Evolutionary conservation across 108 stramenopile genomes (phyloP).

Genomic region (Epithemia pelagica): DNA sequence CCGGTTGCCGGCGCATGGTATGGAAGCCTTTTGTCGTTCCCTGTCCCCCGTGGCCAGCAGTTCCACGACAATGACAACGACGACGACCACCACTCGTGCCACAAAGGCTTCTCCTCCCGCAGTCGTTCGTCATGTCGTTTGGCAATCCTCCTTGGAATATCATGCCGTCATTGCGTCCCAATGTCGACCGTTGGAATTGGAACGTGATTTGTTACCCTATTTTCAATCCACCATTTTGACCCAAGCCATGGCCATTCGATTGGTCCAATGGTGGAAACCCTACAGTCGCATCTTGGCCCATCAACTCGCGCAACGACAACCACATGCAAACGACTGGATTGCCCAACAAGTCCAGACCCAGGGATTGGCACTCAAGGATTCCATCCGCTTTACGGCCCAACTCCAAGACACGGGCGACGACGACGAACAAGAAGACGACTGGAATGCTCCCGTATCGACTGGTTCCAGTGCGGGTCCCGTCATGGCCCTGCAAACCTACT

Average conservation of each 20-base stretch:
- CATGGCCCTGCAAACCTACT: slow-evolving; percentile 31
- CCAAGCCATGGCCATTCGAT: slow-evolving; percentile 33
- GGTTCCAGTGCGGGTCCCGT: slow-evolving; percentile 16
- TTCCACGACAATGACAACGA: too few relatives aligned
- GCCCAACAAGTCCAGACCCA: too few relatives aligned
- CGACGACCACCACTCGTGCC: too few relatives aligned
- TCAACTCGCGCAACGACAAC: slow-evolving; percentile 12
- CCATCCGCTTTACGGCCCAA: too few relatives aligned
- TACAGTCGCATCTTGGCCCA: slow-evolving; percentile 33
- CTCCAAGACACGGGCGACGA: too few relatives aligned
- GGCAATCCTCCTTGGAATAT: slow-evolving; percentile 65
- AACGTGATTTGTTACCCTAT: slow-evolving; percentile 36
- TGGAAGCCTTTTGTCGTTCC: slow-evolving; percentile 31
- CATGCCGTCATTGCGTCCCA: slow-evolving; percentile 61
- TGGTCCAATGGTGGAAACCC: slow-evolving; percentile 69
- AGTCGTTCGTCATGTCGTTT: slow-evolving; percentile 35
- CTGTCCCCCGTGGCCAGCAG: too few relatives aligned
- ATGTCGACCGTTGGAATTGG: slow-evolving; percentile 34
- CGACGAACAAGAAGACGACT: too few relatives aligned
- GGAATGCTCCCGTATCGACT: slow-evolving; percentile 11
- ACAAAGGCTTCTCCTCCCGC: too few relatives aligned
- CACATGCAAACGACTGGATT: too few relatives aligned
- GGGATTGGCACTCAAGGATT: slow-evolving; percentile 37
- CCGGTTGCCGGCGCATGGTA: slow-evolving; percentile 49
- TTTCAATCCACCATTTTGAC: slow-evolving; percentile 34